Conservation (phyloP, 2,329 filamentous ascomycete species). For the Trichophyton mentagrophytes region DNA sequence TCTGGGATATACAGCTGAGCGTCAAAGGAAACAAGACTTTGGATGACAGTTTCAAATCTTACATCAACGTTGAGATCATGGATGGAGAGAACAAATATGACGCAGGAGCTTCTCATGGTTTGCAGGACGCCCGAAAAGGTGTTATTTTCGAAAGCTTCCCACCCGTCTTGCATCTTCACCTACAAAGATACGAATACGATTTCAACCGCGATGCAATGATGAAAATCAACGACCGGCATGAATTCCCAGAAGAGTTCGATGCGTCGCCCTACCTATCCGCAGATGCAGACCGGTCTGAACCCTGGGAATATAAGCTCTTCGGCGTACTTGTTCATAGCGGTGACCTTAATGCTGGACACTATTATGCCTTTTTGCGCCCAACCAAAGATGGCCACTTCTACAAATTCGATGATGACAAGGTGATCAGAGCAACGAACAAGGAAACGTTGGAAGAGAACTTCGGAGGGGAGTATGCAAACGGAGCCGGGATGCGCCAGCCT, state of each 20-base stretch:
- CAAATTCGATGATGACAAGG: slow-evolving; percentile 92
- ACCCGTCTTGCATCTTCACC: slow-evolving; percentile 15
- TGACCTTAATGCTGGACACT: slow-evolving; percentile 92
- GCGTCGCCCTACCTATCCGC: slow-evolving; percentile 77
- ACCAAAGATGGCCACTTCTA: slow-evolving; percentile 89
- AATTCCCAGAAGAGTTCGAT: slow-evolving; percentile 39
- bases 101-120: slow-evolving; percentile 73
- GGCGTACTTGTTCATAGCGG: slow-evolving; percentile 94
- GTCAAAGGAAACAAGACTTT: slow-evolving; percentile 87
- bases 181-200: slow-evolving; percentile 88
- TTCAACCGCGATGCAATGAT: slow-evolving; percentile 94
- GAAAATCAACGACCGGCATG: slow-evolving; percentile 58
- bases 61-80: slow-evolving; percentile 90
- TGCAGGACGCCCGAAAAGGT: slow-evolving; percentile 94
- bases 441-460: slow-evolving; percentile 96
- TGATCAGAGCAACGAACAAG: slow-evolving; percentile 81
- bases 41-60: slow-evolving; percentile 89
- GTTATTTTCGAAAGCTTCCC: slow-evolving; percentile 65
- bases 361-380: slow-evolving; percentile 94
- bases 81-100: slow-evolving; percentile 98
- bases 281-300: slow-evolving; percentile 72
- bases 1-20: slow-evolving; percentile 97
- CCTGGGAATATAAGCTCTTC: slow-evolving; percentile 85
- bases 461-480: slow-evolving; percentile 67
- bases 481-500: slow-evolving; percentile 49